A percentile compares a stretch with the other conserved stretches of the same genome.
Conservation (phyloP, 108 stramenopile genomes). For the Cyclotella choctawhatcheeana region DNA sequence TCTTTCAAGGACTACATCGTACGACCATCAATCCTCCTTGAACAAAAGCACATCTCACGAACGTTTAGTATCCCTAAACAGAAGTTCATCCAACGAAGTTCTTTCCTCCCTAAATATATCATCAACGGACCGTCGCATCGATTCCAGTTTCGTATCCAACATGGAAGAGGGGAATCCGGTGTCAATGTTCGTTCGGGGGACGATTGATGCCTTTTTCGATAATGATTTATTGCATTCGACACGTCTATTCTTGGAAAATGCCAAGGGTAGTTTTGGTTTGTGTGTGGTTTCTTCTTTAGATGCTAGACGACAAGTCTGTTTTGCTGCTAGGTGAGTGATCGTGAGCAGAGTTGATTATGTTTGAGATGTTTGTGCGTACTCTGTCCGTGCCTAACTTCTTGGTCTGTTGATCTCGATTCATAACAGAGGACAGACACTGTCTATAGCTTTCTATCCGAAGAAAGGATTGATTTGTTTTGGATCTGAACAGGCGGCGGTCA, state of each 20-base stretch:
- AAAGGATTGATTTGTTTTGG: constrained; percentile 84
- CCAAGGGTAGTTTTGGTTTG: constrained; percentile 83
- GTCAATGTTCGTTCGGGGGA: constrained; percentile 37
- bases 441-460: constrained; percentile 77
- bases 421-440: constrained; percentile 76
- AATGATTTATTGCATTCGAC: constrained; percentile 76
- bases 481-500: constrained; percentile 85
- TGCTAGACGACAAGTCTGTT: constrained; percentile 73
- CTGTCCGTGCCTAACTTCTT: no score
- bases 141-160: constrained; percentile 23
- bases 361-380: background rate
- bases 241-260: constrained; percentile 66
- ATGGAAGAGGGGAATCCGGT: constrained; percentile 30
- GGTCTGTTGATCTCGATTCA: background rate
- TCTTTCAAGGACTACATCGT: no score
- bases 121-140: no score
- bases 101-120: no score
- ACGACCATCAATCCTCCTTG: no score
- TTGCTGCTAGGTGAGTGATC: constrained; percentile 69
- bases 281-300: constrained; percentile 68
- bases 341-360: no score
- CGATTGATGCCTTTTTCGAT: constrained; percentile 80
- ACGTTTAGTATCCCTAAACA: no score
- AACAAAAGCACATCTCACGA: no score
- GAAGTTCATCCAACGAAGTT: no score